Evolutionary conservation across 106 monocot species (phyloP), one percentile per base, ranked within the genome.

Genomic region (Dendrobium huoshanense): DNA sequence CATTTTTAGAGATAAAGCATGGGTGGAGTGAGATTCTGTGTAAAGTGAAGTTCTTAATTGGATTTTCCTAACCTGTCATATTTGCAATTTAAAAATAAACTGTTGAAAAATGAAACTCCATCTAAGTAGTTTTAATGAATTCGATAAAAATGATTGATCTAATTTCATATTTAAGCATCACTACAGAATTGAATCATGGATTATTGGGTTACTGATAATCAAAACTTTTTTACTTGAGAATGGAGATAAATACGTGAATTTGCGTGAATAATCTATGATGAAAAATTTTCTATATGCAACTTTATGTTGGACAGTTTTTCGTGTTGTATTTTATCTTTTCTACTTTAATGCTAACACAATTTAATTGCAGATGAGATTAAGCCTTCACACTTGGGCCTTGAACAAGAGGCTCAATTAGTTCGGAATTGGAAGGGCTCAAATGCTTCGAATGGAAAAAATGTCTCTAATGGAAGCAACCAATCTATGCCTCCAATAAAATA

Each of bases 401-500:
- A 88, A 19, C 78, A 81, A 68, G 91, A 91, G 58, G 91, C 86
- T 58, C 88, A 87, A 78, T 31, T 81, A 59, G 87, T 79, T 67
- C 86, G 86, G 45, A 77, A 20, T 75, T 91, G 91, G 91, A 91
- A 80, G 80, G 77, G 78, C 45, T 45, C 88, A 79, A 77, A 82
- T 83, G 67, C 29, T 75, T 41, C 81, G 31, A 88, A 85, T 84
- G 84, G 86, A 16, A 88, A 83, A 82, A 82, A 79, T 49, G 81
- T 80, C 22, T 80, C 77, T 76, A 88, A 88, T 77, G 85, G 85
- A 31, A 82, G 87, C 80, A 82, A 29, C 40, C 84, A 82, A 59
- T 87, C 83, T 75, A 79, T 83, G 51, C 84, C 90, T 40, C 80
- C 89, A 13, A 88, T 94, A 73, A 86, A 87, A 70, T 94, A 94